Percentiles rank a stretch among this genome's conserved stretches.
Conservation (phyloP, 2,329 filamentous ascomycete species). For the Apiospora aurea region DNA sequence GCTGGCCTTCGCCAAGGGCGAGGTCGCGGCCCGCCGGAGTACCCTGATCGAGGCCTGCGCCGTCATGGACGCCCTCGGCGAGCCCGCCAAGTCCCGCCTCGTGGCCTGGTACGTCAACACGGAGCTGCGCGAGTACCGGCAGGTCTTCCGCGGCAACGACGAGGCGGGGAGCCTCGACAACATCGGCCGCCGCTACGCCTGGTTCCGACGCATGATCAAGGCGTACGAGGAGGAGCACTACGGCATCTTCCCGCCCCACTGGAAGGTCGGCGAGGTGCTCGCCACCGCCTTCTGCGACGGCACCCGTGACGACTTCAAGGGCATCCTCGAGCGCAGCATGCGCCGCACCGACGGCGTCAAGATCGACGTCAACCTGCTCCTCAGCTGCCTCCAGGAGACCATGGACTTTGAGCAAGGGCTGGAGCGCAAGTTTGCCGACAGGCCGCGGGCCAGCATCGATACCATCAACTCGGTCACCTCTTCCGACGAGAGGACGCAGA, state of each 20-base stretch:
- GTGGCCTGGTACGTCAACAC: slow-evolving; percentile 99
- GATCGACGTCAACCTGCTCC: slow-evolving; percentile 86
- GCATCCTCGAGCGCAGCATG: slow-evolving; percentile 88
- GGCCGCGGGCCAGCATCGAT: slow-evolving; percentile 83
- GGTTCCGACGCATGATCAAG: slow-evolving; percentile 96
- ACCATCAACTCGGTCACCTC: slow-evolving; percentile 71
- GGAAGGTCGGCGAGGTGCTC: slow-evolving; percentile 89
- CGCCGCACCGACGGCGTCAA: slow-evolving; percentile 77
- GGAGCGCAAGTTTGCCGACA: slow-evolving; percentile 80
- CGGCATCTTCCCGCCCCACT: slow-evolving; percentile 82
- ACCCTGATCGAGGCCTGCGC: slow-evolving; percentile 86
- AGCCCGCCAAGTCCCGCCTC: slow-evolving; percentile 80
- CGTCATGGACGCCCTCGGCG: slow-evolving; percentile 94
- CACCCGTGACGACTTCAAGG: slow-evolving; percentile 93
- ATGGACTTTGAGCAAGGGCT: slow-evolving; percentile 95
- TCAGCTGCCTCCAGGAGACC: slow-evolving; percentile 92
- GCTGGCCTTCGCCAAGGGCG: slow-evolving; percentile 88
- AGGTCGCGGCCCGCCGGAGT: slow-evolving; percentile 73
- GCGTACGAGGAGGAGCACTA: slow-evolving; percentile 94
- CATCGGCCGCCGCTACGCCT: slow-evolving; percentile 91
- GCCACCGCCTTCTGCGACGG: slow-evolving; percentile 95
- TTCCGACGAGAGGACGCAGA: slow-evolving; percentile 75
- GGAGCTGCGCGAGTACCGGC: slow-evolving; percentile 91
- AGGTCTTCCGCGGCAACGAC: slow-evolving; percentile 95
- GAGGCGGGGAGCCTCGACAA: slow-evolving; percentile 97